Evolutionary conservation across 1,284 basidiomycete genomes (phyloP), one percentile per base, ranked within the genome.

Genomic region (Ceratobasidium papillatum): DNA sequence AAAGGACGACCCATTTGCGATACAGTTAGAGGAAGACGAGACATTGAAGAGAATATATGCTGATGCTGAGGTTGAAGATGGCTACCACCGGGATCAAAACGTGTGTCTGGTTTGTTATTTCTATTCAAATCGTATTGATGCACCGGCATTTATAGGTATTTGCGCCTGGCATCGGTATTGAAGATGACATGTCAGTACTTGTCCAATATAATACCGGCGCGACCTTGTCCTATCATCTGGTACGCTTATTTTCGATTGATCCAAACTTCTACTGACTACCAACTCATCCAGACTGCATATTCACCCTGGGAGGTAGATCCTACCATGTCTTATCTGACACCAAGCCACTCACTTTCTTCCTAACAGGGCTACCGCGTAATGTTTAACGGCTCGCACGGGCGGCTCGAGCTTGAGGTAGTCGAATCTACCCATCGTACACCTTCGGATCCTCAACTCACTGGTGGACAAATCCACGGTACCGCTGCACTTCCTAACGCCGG

Each of bases 151-250:
- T 7, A 2, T 66, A 84, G 86, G 86, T 87, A 11, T 87, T 87
- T 76, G 85, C 85, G 1, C 82, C 84, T 41, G 84, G 83, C 32
- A 87, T 88, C 74, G 84, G 83, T 1, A 87, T 88, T 75, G 87
- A 88, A 79, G 87, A 88, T 78, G 87, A 87, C 77, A 87, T 87
- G 85, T 81, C 83, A 65, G 82, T 87, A 2, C 81, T 88, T 59
- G 86, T 87, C 17, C 82, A 84, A 56, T 87, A 87, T 79, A 82
- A 84, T 74, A 84, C 82, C 4, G 86, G 85, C 11, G 85, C 83
- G 0, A 86, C 84, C n/a, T 84, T 88, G 84, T 86, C 86, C 7
- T 88, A 87, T 78, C 87, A 87, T 78, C 79, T 88, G 62, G 82
- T 82, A 74, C 75, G 79, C 76, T 11, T 43, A 11, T 43, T 30